Percentiles rank a stretch among this genome's conserved stretches.
Conservation (phyloP, 768 basidiomycete species). For the Trametes cinnabarina region DNA sequence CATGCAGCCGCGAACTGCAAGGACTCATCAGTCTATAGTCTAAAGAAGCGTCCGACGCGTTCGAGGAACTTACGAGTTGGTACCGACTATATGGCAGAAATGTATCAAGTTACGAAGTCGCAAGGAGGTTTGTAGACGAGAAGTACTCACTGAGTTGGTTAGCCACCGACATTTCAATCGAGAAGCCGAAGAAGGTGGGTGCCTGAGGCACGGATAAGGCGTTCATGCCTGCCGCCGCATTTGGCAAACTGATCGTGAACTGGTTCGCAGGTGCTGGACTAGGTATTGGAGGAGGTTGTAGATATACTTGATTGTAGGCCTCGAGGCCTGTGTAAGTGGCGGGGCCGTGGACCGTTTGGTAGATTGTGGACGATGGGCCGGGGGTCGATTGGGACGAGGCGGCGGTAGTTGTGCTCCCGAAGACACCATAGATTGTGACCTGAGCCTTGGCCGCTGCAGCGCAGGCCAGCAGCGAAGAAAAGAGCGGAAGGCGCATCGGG, state of each 20-base stretch:
- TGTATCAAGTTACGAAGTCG: too few relatives aligned
- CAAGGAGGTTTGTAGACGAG: too few relatives aligned
- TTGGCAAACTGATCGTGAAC: conserved; percentile 7
- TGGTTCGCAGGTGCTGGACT: conserved; percentile 5
- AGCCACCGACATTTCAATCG: conserved; percentile 71
- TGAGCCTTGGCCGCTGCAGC: not conserved
- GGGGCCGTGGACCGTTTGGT: conserved; percentile 1
- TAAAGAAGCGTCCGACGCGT: not conserved
- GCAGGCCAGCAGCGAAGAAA: not conserved
- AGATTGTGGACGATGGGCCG: not conserved
- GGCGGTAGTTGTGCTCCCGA: conserved; percentile 1
- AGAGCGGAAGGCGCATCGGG: conserved; percentile 4
- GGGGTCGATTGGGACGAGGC: not conserved
- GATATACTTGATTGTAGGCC: conserved; percentile 50
- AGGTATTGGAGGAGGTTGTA: conserved; percentile 34
- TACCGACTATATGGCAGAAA: conserved; percentile 41
- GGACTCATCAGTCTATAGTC: too few relatives aligned
- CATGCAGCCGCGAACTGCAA: conserved; percentile 38
- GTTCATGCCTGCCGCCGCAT: not conserved
- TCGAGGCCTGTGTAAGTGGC: conserved; percentile 43
- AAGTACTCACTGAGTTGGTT: conserved; percentile 55
- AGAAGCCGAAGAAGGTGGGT: conserved; percentile 69
- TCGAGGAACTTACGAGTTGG: conserved; percentile 41
- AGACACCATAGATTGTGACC: conserved; percentile 12
- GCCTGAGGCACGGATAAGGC: conserved; percentile 41